Evolutionary conservation across 2,329 filamentous ascomycete species (phyloP).

Genomic region (Tolypocladium guangdongense): DNA sequence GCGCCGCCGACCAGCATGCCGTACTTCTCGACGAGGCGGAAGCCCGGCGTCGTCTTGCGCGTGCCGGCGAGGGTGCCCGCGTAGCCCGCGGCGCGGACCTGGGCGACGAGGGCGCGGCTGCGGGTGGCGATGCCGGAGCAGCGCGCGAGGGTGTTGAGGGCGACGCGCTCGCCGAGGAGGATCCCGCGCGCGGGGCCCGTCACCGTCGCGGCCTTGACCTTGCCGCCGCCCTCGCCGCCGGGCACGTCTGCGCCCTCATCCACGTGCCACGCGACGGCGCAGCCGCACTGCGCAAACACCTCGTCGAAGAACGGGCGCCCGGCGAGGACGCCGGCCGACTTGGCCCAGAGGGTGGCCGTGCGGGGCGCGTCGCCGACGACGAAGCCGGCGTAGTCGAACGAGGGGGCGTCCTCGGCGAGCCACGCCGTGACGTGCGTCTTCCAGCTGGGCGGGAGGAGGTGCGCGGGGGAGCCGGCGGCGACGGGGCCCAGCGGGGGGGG

Average conservation of each 20-base stretch:
- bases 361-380: constrained; percentile 68
- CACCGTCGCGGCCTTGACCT: constrained; percentile 66
- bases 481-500: not conserved
- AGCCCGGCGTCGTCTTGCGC: constrained; percentile 92
- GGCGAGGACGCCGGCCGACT: constrained; percentile 70
- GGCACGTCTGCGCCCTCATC: constrained; percentile 62
- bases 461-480: constrained; percentile 32
- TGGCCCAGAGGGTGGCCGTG: constrained; percentile 57
- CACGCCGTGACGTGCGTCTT: constrained; percentile 70
- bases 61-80: constrained; percentile 82
- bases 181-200: constrained; percentile 68
- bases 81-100: constrained; percentile 59
- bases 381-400: constrained; percentile 94
- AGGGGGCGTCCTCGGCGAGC: constrained; percentile 93
- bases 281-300: constrained; percentile 81
- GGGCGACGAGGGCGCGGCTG: constrained; percentile 41
- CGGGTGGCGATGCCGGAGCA: constrained; percentile 85
- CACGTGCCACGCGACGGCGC: constrained; percentile 82
- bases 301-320: constrained; percentile 94
- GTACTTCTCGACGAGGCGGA: constrained; percentile 94
- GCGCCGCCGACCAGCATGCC: constrained; percentile 92
- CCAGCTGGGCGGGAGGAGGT: constrained; percentile 78
- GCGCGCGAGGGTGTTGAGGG: constrained; percentile 78
- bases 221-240: constrained; percentile 36
- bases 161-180: constrained; percentile 86